phyloP scores from a whole-genome alignment of 1,284 basidiomycete genomes.

The Irpex lacteus region DNA sequence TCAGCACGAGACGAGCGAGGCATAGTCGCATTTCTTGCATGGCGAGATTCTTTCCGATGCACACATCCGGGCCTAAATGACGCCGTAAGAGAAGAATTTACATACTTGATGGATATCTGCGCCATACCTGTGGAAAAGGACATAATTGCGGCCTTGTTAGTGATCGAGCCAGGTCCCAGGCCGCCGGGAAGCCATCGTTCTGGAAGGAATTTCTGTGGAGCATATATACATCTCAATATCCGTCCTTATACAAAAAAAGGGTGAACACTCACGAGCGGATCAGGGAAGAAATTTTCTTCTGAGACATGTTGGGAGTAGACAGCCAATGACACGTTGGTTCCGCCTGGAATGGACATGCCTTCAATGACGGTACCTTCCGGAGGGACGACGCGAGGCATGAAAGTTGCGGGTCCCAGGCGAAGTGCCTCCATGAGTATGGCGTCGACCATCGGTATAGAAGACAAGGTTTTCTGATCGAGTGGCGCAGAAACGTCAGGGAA shows the following conservation, averaged over 20 bases:
- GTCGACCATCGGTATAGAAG: slow-evolving; percentile 23
- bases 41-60: slow-evolving; percentile 3
- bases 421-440: slow-evolving; percentile 25
- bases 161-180: slow-evolving; percentile 14
- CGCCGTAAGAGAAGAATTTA: no score
- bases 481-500: slow-evolving; percentile 1
- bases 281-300: slow-evolving; percentile 25
- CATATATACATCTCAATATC: not conserved
- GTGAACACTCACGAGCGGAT: slow-evolving; percentile 12
- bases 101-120: not conserved
- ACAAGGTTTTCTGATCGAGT: slow-evolving; percentile 7
- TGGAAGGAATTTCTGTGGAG: slow-evolving; percentile 18
- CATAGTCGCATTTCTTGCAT: slow-evolving; percentile 4
- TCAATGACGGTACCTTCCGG: slow-evolving; percentile 17
- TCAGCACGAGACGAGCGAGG: slow-evolving; percentile 15
- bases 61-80: slow-evolving; percentile 1
- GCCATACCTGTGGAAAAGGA: slow-evolving; percentile 21
- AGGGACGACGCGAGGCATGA: slow-evolving; percentile 23
- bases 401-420: slow-evolving; percentile 22
- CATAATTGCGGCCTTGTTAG: slow-evolving; percentile 17
- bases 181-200: slow-evolving; percentile 23
- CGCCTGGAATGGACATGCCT: slow-evolving; percentile 23
- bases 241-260: not conserved
- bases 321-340: slow-evolving; percentile 24
- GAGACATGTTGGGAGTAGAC: slow-evolving; percentile 23